Evolutionary conservation across 2,329 filamentous ascomycete species (phyloP), one percentile per base, ranked within the genome.

Genomic region (Penicillium sp.): DNA sequence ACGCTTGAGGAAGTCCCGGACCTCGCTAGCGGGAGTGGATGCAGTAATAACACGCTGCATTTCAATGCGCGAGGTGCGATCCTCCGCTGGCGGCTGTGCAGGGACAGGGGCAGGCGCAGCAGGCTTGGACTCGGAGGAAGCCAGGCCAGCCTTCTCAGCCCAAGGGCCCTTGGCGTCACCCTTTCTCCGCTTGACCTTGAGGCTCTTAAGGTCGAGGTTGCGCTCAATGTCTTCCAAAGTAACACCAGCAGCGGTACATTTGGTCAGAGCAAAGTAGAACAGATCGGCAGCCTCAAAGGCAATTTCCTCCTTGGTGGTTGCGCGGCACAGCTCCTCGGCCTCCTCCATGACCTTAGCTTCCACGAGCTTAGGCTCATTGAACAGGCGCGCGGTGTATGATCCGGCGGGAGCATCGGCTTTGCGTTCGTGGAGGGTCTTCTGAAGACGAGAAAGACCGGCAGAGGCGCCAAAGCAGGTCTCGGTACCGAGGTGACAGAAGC

Each of bases 271-370:
- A 77, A 99, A 99, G 76, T 97, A 99, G 47, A 99, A 85, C 50
- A 99, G 77, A 68, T 99, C 94, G 0, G 94, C 94, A 8, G 94
- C 91, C 73, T 99, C 94, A 57, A 95, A 95, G 2, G 94, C 90
- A 56, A 96, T 83, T 13, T 97, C 89, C 56, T 92, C 81, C 54
- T 89, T 88, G 0, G 85, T 86, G 60, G 85, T 85, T 14, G 94
- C 92, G 58, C 94, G 85, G 67, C 92, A 96, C 38, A 99, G 81
- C 75, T 99, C 94, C 66, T 95, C 89, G 0, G 94, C 94, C 72
- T 99, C 94, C 73, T 99, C 94, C 85, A 97, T 95, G 50, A 99
- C 96, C 80, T 99, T 99, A 3, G 94, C 94, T 39, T 89, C 82
- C 48, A 96, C 76, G 49, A 99, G 81, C 70, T 95, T 92, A 62